Evolutionary conservation across 495 filamentous ascomycete species (phyloP), one percentile per base, ranked within the genome.

Genomic region (Xeromyces bisporus): DNA sequence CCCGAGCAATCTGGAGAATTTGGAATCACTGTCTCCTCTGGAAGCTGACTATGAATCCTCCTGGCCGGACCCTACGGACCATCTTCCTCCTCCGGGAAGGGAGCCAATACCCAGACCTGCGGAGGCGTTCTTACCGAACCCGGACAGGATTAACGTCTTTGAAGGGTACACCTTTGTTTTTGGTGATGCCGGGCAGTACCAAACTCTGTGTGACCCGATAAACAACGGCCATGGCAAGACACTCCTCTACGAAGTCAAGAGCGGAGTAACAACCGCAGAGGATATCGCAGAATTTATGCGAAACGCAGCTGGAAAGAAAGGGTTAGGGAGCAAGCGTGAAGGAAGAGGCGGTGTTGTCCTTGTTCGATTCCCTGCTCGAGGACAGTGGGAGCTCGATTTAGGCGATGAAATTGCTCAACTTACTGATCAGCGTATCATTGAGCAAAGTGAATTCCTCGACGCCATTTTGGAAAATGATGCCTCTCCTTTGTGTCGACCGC

Each of bases 401-500:
- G 59, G 70, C 34, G 70, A 65, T 15, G 53, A 72, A 3, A 68
- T 86, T 26, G 77, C 82, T 4, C 41, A 72, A 16, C 61, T 63
- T 26, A 68, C 86, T 10, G 78, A 82, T 34, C 82, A 86, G 42
- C 71, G 81, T 3, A 71, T 86, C 13, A 75, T 94, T 28, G 75
- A 86, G 33, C 89, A 94, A 49, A 83, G 76, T 29, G 86, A 93
- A 39, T 93, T 97, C 37, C 63, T 97, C 6, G 84, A 93, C 53
- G 80, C 80, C 2, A 93, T 97, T 28, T 51, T 96, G 11, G 72
- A 56, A 7, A 76, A 74, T 32, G 75, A 94, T 56, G 69, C 80
- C 3, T 73, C 66, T 33, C 55, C 63, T 15, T 56, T 94, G 11
- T 70, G 76, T 34, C 68, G 69, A 21, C 64, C 73, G 2, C 65